Conservation (phyloP, 495 filamentous ascomycete genomes). For the Geoglossum glabrum region DNA sequence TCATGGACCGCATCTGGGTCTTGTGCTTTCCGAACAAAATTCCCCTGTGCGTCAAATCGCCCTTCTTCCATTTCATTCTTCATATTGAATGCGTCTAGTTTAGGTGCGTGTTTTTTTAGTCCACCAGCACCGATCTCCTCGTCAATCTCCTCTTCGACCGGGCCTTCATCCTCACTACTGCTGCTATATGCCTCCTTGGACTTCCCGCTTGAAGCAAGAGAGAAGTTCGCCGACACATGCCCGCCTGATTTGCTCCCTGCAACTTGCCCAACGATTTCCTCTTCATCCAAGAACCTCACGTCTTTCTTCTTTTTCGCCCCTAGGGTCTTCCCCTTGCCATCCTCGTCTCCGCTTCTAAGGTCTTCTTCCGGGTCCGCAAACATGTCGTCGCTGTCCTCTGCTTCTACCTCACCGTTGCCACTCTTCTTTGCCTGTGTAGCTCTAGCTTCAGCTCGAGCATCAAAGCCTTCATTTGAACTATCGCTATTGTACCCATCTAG, state of each 20-base stretch:
- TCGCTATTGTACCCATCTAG: conserved; percentile 94
- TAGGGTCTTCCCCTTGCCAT: conserved; percentile 22
- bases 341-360: conserved; percentile 30
- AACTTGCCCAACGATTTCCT: conserved; percentile 80
- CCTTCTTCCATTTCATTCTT: conserved; percentile 79
- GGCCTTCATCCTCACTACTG: conserved; percentile 52
- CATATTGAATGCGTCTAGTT: conserved; percentile 94
- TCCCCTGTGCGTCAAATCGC: conserved; percentile 71
- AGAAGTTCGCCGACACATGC: conserved; percentile 38
- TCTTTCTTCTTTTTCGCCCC: conserved; percentile 50
- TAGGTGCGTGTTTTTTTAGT: conserved; percentile 86
- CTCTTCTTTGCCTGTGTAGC: conserved; percentile 26
- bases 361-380: conserved; percentile 61
- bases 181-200: conserved; percentile 33
- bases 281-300: conserved; percentile 53
- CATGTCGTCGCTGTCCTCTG: conserved; percentile 75
- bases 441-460: conserved; percentile 41
- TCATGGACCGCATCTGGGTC: conserved; percentile 88
- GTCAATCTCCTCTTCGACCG: conserved; percentile 49
- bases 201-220: conserved; percentile 14
- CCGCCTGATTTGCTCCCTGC: conserved; percentile 48
- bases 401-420: conserved; percentile 25
- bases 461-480: conserved; percentile 78
- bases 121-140: conserved; percentile 77
- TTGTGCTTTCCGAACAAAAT: conserved; percentile 71